Base-by-base conservation (phyloP, 2,329 filamentous ascomycete species). In the Epichloe uncinata region DNA sequence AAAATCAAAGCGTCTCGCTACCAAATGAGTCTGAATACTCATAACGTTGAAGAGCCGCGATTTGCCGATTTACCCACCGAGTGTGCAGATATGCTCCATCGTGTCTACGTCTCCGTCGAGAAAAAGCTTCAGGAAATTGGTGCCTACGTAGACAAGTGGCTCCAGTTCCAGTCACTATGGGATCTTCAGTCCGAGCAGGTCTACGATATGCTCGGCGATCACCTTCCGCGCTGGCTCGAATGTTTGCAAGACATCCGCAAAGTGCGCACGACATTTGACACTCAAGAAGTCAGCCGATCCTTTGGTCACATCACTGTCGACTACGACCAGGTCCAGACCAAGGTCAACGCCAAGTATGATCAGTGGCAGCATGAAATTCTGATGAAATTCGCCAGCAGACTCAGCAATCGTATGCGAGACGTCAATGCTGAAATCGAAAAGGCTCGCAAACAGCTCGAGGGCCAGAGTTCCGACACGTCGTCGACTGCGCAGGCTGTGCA, bases 301-400 rank as follows among this genome's bases (percentile, higher is more conserved):
- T 98, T 99, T 63, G 93, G 93, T 4, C 91, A 95, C 66, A 82
- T 97, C 49, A 88, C 85, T 4, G 89, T 99, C 61, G 91, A 98
- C 65, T 98, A 98, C 61, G 93, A 97, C 60, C 94, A 98, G 66
- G 93, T 98, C 0, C 94, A 98, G 67, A 88, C 91, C 51, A 96
- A 95, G 68, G 93, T 99, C 66, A 98, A 97, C 61, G 88, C 89
- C 59, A 98, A 97, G 66, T 99, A 98, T 63, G 94, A 99, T 63
- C 91, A 97, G 66, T 98, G 94, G 93, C 93, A 99, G 66, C 88
- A 96, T 60, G 93, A 99, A 57, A 95, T 98, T 50, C 74, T 97
- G 37, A 79, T 86, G 58, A 95, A 95, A 64, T 99, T 98, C 67
- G 93, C 89, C 37, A 78, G 79, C 50, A 87, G 93, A 50, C 83